Evolutionary conservation across 1,284 basidiomycete species (phyloP).

Genomic region (Nidula niveotomentosa): DNA sequence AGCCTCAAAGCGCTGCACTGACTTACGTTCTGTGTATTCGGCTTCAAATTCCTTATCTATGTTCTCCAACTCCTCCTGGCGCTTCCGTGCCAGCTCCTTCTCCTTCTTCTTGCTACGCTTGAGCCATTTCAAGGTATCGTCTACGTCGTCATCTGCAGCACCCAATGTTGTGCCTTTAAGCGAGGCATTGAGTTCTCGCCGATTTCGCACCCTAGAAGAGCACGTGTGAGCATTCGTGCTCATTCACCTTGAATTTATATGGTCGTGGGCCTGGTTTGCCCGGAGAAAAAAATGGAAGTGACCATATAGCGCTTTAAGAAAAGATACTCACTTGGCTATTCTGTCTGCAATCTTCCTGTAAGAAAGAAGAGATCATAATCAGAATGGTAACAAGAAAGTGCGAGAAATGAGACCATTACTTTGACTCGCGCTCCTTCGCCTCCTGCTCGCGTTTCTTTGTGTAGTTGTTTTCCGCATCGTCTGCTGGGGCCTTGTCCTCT

Average conservation of each 20-base stretch:
- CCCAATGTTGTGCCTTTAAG: constrained; percentile 91
- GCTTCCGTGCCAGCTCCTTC: constrained; percentile 78
- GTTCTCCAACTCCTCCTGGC: constrained; percentile 77
- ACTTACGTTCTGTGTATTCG: constrained; percentile 80
- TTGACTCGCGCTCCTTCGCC: constrained; percentile 71
- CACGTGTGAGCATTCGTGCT: constrained; percentile 45
- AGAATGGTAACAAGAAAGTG: neutral
- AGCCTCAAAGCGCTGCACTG: constrained; percentile 1
- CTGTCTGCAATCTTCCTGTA: constrained; percentile 72
- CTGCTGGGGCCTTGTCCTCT: constrained; percentile 65
- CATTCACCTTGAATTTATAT: constrained; percentile 18
- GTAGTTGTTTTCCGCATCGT: constrained; percentile 86
- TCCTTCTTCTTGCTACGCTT: constrained; percentile 87
- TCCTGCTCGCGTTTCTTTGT: constrained; percentile 69
- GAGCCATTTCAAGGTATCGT: constrained; percentile 85
- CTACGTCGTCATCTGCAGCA: constrained; percentile 72
- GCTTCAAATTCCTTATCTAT: constrained; percentile 77
- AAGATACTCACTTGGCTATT: constrained; percentile 84
- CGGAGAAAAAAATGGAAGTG: constrained; percentile 53
- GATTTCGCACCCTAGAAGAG: constrained; percentile 81
- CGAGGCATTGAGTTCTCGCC: constrained; percentile 86
- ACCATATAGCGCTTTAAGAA: constrained; percentile 25
- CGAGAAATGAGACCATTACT: constrained; percentile 42
- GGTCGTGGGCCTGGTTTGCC: constrained; percentile 32
- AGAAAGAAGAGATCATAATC: constrained; percentile 13